Percentiles rank a stretch among this genome's conserved stretches.
These are phyloP conservation scores for Puccinia hordei DNA, from an alignment of 1,284 basidiomycete species.

Conservation along the genomic window DNA sequence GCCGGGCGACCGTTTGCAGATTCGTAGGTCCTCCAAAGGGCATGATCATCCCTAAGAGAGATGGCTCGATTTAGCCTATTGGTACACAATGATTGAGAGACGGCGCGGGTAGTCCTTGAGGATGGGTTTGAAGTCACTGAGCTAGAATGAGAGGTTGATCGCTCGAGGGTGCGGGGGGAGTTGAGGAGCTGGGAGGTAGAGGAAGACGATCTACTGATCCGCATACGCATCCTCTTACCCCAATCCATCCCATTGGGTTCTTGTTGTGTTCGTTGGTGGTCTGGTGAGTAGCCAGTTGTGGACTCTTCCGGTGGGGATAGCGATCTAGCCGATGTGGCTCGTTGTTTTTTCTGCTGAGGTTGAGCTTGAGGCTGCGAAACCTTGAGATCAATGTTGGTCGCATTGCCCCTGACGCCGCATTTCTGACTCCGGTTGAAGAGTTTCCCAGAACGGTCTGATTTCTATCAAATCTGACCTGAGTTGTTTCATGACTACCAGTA, in stretches of 20 bases:
- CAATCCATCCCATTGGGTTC: conserved; percentile 25
- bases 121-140: conserved; percentile 23
- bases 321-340: not conserved
- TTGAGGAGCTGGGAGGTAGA: conserved; percentile 11
- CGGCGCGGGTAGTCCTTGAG: conserved; percentile 1
- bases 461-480: too few relatives aligned
- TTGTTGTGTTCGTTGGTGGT: not conserved
- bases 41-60: conserved; percentile 45
- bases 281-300: not conserved
- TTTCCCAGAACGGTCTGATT: too few relatives aligned
- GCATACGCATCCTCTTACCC: conserved; percentile 6
- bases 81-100: conserved; percentile 8
- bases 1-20: conserved; percentile 31
- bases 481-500: too few relatives aligned
- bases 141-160: not conserved
- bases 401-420: too few relatives aligned
- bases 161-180: not conserved
- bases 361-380: not conserved
- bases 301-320: not conserved
- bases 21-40: conserved; percentile 40
- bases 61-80: conserved; percentile 5
- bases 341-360: not conserved
- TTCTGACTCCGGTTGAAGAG: too few relatives aligned
- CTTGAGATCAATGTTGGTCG: too few relatives aligned
- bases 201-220: conserved; percentile 16